Evolutionary conservation across 345 rosid species (phyloP).

Genomic region (Aethionema arabicum): DNA sequence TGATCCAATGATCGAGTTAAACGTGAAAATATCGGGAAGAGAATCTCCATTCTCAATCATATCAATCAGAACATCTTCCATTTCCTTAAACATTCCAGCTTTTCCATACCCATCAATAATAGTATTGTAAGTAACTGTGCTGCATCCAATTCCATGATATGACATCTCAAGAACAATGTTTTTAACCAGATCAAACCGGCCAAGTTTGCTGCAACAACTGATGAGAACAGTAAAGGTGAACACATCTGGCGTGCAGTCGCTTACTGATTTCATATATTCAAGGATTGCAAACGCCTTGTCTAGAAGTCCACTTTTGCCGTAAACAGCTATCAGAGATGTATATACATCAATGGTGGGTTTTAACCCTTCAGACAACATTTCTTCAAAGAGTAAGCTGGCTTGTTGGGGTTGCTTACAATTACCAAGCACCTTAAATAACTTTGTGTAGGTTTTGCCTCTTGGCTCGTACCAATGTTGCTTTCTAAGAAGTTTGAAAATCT

Average conservation of each 20-base stretch:
- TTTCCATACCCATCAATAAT: constrained; percentile 79
- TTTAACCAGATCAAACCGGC: constrained; percentile 52
- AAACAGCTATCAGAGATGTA: constrained; percentile 70
- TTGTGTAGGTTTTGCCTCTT: constrained; percentile 63
- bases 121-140: constrained; percentile 61
- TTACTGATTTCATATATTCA: constrained; percentile 66
- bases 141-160: constrained; percentile 58
- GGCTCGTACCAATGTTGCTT: constrained; percentile 81
- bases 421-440: constrained; percentile 73
- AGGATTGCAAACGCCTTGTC: constrained; percentile 55
- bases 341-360: constrained; percentile 76
- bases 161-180: constrained; percentile 72
- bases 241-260: constrained; percentile 74
- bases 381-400: constrained; percentile 67
- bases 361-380: constrained; percentile 64
- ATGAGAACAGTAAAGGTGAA: constrained; percentile 68
- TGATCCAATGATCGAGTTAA: constrained; percentile 66
- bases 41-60: constrained; percentile 66
- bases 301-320: constrained; percentile 54
- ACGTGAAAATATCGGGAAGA: constrained; percentile 68
- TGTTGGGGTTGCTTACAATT: constrained; percentile 65
- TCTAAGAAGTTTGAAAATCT: constrained; percentile 76
- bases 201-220: constrained; percentile 51
- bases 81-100: constrained; percentile 63
- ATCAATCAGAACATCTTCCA: constrained; percentile 62